phyloP scores from a whole-genome alignment of 1,284 basidiomycete genomes.

The Tilletia caries region DNA sequence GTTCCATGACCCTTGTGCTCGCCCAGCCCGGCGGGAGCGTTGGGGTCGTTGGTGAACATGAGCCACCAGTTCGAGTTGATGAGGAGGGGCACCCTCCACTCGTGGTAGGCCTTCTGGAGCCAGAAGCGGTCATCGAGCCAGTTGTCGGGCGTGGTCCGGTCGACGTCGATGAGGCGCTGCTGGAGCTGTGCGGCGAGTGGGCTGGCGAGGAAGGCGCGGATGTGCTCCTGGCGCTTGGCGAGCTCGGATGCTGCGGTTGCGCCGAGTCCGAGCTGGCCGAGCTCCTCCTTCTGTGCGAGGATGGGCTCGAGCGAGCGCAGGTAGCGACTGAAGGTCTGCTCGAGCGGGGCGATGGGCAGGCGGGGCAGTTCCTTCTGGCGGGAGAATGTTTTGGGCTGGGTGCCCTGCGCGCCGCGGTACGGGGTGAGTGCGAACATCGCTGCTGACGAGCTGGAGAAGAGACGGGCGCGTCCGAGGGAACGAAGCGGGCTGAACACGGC shows the following conservation, averaged over 20 bases:
- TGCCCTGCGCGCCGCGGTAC: conserved; percentile 38
- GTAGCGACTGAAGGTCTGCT: conserved; percentile 74
- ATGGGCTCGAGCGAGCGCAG: conserved; percentile 76
- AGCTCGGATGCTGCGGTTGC: conserved; percentile 63
- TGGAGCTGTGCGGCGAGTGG: conserved; percentile 73
- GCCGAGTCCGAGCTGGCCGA: conserved; percentile 60
- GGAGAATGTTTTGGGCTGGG: conserved; percentile 57
- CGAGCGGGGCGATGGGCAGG: conserved; percentile 79
- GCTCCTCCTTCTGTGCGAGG: conserved; percentile 59
- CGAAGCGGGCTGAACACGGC: background rate
- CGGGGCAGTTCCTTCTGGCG: conserved; percentile 59
- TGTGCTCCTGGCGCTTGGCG: conserved; percentile 65
- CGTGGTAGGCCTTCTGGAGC: conserved; percentile 83
- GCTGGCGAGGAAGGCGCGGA: conserved; percentile 66
- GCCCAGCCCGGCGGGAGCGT: conserved; percentile 54
- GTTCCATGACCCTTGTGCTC: conserved; percentile 45
- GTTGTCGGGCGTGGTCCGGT: conserved; percentile 78
- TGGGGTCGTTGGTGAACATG: conserved; percentile 64
- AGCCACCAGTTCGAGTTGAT: conserved; percentile 98
- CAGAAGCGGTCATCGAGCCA: conserved; percentile 96
- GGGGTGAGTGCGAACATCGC: conserved; percentile 54
- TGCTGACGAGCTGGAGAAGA: conserved; percentile 23
- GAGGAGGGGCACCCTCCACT: conserved; percentile 79
- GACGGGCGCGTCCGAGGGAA: background rate
- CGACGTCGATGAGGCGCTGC: conserved; percentile 77